Conservation (phyloP, 768 basidiomycete genomes). For the Auricularia sp. region DNA sequence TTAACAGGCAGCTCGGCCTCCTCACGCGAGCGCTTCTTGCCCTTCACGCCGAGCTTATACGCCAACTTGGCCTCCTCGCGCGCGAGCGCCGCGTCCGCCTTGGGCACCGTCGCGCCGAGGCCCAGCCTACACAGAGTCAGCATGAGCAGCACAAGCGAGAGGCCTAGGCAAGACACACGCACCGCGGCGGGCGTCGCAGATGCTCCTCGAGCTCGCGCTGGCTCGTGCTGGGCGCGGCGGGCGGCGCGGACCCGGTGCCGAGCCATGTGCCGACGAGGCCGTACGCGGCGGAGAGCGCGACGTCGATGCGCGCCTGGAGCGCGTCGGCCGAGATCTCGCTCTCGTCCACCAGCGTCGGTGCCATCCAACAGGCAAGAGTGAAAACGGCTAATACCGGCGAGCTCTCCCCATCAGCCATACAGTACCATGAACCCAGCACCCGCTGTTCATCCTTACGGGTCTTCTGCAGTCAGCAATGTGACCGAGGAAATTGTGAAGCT, state of each 20-base stretch:
- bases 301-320: constrained; percentile 74
- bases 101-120: constrained; percentile 58
- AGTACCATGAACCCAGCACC: too few species aligned
- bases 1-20: constrained; percentile 25
- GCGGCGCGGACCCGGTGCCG: constrained; percentile 37
- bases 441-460: too few species aligned
- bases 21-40: constrained; percentile 38
- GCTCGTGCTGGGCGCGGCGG: constrained; percentile 20
- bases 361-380: too few species aligned
- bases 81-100: constrained; percentile 29
- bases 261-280: constrained; percentile 72
- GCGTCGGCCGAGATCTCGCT: constrained; percentile 45
- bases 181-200: constrained; percentile 66
- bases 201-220: constrained; percentile 54
- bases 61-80: constrained; percentile 56
- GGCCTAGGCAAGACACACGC: constrained; percentile 1
- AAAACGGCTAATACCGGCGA: too few species aligned
- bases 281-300: constrained; percentile 69
- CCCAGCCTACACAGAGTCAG: constrained; percentile 42
- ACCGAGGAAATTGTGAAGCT: too few species aligned
- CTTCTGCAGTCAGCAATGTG: too few species aligned
- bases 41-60: constrained; percentile 40
- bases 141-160: constrained; percentile 7
- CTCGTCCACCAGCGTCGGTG: background rate
- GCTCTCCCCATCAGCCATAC: too few species aligned